phyloP scores from a whole-genome alignment of 1,284 basidiomycete genomes.

The Cystobasidium pallidum region DNA sequence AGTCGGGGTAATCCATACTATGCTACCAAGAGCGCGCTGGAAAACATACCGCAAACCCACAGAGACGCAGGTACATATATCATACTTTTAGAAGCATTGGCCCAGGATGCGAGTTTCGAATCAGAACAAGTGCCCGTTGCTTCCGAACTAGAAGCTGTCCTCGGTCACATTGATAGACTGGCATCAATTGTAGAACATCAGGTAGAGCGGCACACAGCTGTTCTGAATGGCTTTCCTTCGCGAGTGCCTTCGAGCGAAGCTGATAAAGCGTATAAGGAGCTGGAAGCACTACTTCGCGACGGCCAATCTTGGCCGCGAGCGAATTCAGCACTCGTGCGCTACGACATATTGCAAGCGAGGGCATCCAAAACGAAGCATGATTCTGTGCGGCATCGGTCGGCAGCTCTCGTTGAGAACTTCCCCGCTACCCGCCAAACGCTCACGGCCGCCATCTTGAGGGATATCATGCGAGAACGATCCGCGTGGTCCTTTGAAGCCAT shows the following conservation, averaged over 20 bases:
- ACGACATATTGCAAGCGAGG: background rate
- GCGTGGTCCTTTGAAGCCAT: constrained; percentile 1
- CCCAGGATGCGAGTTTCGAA: background rate
- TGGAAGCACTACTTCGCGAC: background rate
- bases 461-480: background rate
- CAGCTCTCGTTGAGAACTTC: background rate
- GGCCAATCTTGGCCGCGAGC: background rate
- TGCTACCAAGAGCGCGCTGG: background rate
- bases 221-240: background rate
- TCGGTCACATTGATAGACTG: background rate
- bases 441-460: background rate
- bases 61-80: background rate
- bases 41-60: background rate
- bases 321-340: background rate
- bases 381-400: background rate
- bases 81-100: background rate
- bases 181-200: background rate
- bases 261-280: background rate
- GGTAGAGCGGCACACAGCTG: background rate
- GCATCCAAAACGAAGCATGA: background rate
- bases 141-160: background rate
- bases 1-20: background rate
- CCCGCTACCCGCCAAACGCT: background rate
- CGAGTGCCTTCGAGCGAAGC: background rate
- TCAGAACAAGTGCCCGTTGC: background rate